Conservation (phyloP, 2,329 filamentous ascomycete genomes). For the Paraphoma sp. region DNA sequence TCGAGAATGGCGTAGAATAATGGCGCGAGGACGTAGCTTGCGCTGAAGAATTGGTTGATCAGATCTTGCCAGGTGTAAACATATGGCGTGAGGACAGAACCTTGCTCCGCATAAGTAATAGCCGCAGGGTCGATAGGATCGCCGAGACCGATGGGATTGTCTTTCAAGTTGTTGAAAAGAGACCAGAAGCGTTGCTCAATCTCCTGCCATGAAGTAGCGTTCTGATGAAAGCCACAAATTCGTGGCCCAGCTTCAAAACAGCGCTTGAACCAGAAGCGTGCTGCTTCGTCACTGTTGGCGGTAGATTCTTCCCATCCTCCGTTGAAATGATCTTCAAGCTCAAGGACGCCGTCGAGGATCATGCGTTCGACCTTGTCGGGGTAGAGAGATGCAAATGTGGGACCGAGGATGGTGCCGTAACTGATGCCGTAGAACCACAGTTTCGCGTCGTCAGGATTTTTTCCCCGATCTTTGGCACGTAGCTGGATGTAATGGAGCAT, state of each 20-base stretch:
- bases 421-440: constrained; percentile 51
- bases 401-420: constrained; percentile 56
- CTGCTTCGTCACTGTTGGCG: constrained; percentile 62
- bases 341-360: constrained; percentile 52
- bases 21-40: constrained; percentile 3
- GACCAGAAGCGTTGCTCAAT: constrained; percentile 18
- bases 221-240: constrained; percentile 21
- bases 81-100: neutral
- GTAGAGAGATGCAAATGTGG: constrained; percentile 55
- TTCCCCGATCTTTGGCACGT: constrained; percentile 17
- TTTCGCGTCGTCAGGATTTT: constrained; percentile 32
- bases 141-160: constrained; percentile 10
- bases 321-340: constrained; percentile 56
- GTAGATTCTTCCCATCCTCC: constrained; percentile 45
- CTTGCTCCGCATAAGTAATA: neutral
- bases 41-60: constrained; percentile 6
- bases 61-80: constrained; percentile 20
- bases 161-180: constrained; percentile 12
- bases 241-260: constrained; percentile 59
- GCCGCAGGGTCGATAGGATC: neutral
- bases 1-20: constrained; percentile 1
- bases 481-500: constrained; percentile 36
- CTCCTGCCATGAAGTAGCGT: constrained; percentile 16
- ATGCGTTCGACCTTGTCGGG: constrained; percentile 52
- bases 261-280: constrained; percentile 60